These are phyloP conservation scores for Aspergillus sclerotialis DNA, from an alignment of 2,329 filamentous ascomycete genomes.

Conservation along the genomic window DNA sequence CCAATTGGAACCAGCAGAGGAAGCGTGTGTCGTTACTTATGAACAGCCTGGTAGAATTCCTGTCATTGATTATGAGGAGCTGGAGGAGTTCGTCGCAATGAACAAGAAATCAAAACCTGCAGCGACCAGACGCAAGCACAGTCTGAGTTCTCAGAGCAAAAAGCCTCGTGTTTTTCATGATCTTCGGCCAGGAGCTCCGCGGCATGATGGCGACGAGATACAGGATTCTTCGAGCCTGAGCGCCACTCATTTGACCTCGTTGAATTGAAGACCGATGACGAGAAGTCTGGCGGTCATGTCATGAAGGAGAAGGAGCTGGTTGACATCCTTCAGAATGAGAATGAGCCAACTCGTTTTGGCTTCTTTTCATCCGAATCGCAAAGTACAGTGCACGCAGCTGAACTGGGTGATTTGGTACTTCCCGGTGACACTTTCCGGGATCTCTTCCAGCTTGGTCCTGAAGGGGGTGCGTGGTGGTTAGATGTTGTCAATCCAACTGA, in stretches of 20 bases:
- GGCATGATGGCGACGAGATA: conserved; percentile 26
- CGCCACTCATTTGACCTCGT: conserved; percentile 23
- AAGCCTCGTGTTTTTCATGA: conserved; percentile 55
- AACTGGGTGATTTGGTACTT: conserved; percentile 79
- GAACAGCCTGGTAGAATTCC: conserved; percentile 71
- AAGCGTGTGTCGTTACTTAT: conserved; percentile 80
- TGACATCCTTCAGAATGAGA: conserved; percentile 33
- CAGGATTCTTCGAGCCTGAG: conserved; percentile 25
- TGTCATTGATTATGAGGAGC: conserved; percentile 83
- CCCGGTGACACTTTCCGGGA: conserved; percentile 85
- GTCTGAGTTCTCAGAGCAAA: conserved; percentile 45
- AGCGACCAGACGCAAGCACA: conserved; percentile 31
- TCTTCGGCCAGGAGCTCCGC: conserved; percentile 41
- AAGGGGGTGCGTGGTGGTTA: conserved; percentile 95
- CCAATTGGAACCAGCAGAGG: conserved; percentile 36
- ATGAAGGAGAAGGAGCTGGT: conserved; percentile 27
- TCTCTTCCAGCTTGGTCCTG: conserved; percentile 65
- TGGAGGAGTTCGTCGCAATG: conserved; percentile 81
- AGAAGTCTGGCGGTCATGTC: conserved; percentile 25
- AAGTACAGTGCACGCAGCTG: conserved; percentile 83
- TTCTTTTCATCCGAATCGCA: conserved; percentile 96
- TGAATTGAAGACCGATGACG: conserved; percentile 19
- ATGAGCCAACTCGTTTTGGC: conserved; percentile 75
- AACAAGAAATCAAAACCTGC: conserved; percentile 43
- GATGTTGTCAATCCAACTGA: conserved; percentile 87